phyloP scores from a whole-genome alignment of 2,329 filamentous ascomycete genomes.

The Xylariaceae sp. region DNA sequence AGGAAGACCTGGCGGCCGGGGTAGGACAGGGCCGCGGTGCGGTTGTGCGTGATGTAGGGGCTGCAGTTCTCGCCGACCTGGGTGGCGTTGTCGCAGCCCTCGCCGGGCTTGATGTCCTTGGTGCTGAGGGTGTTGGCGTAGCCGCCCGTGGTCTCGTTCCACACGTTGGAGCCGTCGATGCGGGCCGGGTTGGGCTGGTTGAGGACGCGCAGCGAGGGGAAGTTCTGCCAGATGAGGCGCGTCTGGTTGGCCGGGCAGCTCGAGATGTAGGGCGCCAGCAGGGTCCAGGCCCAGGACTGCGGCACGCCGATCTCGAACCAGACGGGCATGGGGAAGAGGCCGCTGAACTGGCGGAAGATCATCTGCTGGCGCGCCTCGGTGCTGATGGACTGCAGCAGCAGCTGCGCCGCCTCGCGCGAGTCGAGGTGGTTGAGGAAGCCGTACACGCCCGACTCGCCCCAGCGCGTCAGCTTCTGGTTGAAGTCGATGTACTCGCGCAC shows the following conservation, averaged over 20 bases:
- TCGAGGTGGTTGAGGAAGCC: conserved; percentile 14
- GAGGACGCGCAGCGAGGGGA: conserved; percentile 61
- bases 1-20: conserved; percentile 66
- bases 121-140: conserved; percentile 49
- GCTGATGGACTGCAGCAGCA: conserved; percentile 69
- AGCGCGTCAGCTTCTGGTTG: conserved; percentile 76
- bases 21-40: conserved; percentile 63
- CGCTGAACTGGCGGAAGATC: conserved; percentile 76
- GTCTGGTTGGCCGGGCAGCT: conserved; percentile 67
- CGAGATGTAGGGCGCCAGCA: conserved; percentile 73
- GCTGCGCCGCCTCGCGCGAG: conserved; percentile 49
- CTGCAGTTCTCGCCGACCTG: conserved; percentile 48
- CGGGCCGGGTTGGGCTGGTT: conserved; percentile 72
- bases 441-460: conserved; percentile 36
- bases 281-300: conserved; percentile 78
- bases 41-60: conserved; percentile 61
- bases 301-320: conserved; percentile 77
- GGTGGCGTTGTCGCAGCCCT: conserved; percentile 52
- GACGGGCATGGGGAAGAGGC: conserved; percentile 72
- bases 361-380: conserved; percentile 77
- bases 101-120: conserved; percentile 31
- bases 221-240: conserved; percentile 77
- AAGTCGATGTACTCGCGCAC: conserved; percentile 77
- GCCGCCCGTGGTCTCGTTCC: conserved; percentile 57
- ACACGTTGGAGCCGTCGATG: conserved; percentile 52